Base-by-base conservation (phyloP, 1,284 basidiomycete species). In the Veloboletus limbatus region DNA sequence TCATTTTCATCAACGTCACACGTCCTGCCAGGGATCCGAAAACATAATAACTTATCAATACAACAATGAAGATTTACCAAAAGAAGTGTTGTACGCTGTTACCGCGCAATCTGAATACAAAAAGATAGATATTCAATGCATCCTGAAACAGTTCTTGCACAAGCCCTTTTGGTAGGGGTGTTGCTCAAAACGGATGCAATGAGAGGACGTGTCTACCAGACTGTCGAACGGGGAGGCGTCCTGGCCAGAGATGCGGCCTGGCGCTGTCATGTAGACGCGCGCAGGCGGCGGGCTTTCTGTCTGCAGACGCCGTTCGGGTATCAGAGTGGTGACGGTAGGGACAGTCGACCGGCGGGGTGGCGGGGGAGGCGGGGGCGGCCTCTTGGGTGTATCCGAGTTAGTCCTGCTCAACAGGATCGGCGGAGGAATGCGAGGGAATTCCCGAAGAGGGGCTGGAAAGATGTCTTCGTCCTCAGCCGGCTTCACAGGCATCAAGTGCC, bases 291-390 rank as follows among this genome's bases (percentile, higher is more conserved):
- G 17, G 8, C n/a, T 57, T 22, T 51, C 57, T 18, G 47, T 42
- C 40, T 43, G 48, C 26, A 24, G 31, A 28, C 51, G 48, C 14
- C 61, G 61, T 31, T 59, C 58, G 31, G 55, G 59, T 43, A 57
- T 53, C 14, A 57, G 49, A 31, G 54, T 57, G n/a, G 52, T 26
- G 5, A 26, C 34, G 27, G 45, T 32, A 8, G 45, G 40, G 25
- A 51, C 57, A 26, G 54, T 57, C 13, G 60, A 51, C 27, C 74
- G 63, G 25, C 71, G 71, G 43, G 70, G 70, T 4, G 68, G 73
- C 6, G 69, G 68, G 1, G 65, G 71, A 0, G 72, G 77, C 1
- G 70, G 70, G 0, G 61, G 56, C 6, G 48, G 33, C 11, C 66
- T 71, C 61, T 66, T 74, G 35, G 54, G 31, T 30, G 31, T 53